Conservation (phyloP, 345 rosid species). For the Camelina sativa region DNA sequence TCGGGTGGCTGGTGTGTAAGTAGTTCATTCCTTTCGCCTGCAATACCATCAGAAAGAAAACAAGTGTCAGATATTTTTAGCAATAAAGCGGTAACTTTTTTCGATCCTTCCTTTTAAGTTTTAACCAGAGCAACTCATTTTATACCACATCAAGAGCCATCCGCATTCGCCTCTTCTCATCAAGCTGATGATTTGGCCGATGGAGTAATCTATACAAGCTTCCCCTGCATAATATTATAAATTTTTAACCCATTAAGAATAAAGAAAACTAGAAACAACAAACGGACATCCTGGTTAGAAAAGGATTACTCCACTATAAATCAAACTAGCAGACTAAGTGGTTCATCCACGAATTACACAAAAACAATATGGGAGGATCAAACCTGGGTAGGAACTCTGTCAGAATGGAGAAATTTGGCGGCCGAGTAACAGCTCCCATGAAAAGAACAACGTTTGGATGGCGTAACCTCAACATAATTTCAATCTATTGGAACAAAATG, state of each 20-base stretch:
- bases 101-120: constrained; percentile 1
- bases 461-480: constrained; percentile 91
- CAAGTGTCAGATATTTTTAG: constrained; percentile 10
- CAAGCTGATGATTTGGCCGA: constrained; percentile 74
- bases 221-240: constrained; percentile 63
- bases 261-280: constrained; percentile 18
- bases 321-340: constrained; percentile 19
- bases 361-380: constrained; percentile 34
- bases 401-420: constrained; percentile 90
- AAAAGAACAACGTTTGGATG: constrained; percentile 99
- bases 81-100: constrained; percentile 5
- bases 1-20: constrained; percentile 92
- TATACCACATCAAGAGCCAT: constrained; percentile 99
- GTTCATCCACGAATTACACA: constrained; percentile 10
- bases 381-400: constrained; percentile 99
- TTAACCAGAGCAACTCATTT: constrained; percentile 25
- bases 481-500: constrained; percentile 58
- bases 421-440: constrained; percentile 97
- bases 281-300: not conserved
- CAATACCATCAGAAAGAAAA: constrained; percentile 30
- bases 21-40: constrained; percentile 99
- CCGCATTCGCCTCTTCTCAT: constrained; percentile 86
- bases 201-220: constrained; percentile 91
- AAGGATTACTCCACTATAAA: constrained; percentile 9
- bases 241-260: constrained; percentile 13